Conservation (phyloP, 2,329 filamentous ascomycete species). For the Ophiostoma montium region DNA sequence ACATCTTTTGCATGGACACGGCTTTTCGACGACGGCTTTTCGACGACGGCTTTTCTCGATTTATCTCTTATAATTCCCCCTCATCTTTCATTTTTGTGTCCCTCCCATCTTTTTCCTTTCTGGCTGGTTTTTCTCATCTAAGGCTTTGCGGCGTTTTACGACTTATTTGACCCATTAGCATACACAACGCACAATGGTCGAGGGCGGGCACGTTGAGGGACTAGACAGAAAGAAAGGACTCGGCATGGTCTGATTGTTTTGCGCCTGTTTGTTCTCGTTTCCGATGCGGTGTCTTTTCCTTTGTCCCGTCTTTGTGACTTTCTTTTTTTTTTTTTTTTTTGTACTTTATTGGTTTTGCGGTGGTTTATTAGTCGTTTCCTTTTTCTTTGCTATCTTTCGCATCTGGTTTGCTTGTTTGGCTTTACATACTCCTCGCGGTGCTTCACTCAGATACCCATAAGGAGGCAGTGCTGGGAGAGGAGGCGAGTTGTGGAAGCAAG, state of each 20-base stretch:
- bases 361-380: neutral
- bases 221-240: neutral
- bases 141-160: neutral
- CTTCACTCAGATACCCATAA: neutral
- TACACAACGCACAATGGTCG: neutral
- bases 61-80: no score
- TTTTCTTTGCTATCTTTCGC: neutral
- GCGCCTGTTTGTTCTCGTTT: neutral
- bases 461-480: neutral
- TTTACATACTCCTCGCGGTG: neutral
- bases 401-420: neutral
- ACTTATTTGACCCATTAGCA: neutral
- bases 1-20: neutral
- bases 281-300: neutral
- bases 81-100: neutral
- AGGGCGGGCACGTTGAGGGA: neutral
- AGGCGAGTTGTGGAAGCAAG: neutral
- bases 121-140: neutral
- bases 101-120: no score
- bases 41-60: no score
- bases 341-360: neutral
- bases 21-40: no score
- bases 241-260: neutral
- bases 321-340: neutral
- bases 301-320: neutral